These are phyloP conservation scores for Petunia hybrid DNA, from an alignment of 305 asterid species.

Conservation along the genomic window DNA sequence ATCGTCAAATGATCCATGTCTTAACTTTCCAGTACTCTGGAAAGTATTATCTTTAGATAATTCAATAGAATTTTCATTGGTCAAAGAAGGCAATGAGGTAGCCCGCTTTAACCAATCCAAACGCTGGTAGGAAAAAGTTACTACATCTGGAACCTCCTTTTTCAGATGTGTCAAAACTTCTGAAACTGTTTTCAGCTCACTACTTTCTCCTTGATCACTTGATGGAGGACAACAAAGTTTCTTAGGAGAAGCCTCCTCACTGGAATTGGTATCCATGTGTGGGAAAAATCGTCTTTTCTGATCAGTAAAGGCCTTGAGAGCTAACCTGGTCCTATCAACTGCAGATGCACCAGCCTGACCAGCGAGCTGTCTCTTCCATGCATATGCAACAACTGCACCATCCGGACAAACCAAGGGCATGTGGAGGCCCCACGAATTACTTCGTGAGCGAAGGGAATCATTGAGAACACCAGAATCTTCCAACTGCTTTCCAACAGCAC, in stretches of 20 bases:
- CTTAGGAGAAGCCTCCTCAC: conserved; percentile 61
- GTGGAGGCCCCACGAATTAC: conserved; percentile 97
- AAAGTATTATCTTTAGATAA: conserved; percentile 63
- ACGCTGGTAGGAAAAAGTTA: conserved; percentile 69
- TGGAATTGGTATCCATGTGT: conserved; percentile 68
- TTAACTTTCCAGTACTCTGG: conserved; percentile 57
- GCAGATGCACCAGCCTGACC: conserved; percentile 99
- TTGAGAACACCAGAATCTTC: conserved; percentile 90
- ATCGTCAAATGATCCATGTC: conserved; percentile 56
- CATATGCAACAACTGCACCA: conserved; percentile 96
- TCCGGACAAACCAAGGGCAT: conserved; percentile 98
- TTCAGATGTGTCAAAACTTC: conserved; percentile 67
- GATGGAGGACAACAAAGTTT: conserved; percentile 56
- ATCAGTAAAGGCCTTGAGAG: conserved; percentile 89
- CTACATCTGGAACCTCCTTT: conserved; percentile 74
- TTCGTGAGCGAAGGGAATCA: conserved; percentile 82
- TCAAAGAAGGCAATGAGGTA: conserved; percentile 59
- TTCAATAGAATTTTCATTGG: conserved; percentile 54
- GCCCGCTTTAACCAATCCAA: conserved; percentile 89
- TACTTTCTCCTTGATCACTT: conserved; percentile 55
- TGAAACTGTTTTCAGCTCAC: conserved; percentile 60
- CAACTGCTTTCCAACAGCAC: conserved; percentile 76
- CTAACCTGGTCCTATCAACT: conserved; percentile 94
- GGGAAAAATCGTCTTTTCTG: conserved; percentile 86
- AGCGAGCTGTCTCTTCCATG: conserved; percentile 98